Percentiles rank a stretch among this genome's conserved stretches.
Conservation (phyloP, 116 monocot genomes). For the Zostera marina region DNA sequence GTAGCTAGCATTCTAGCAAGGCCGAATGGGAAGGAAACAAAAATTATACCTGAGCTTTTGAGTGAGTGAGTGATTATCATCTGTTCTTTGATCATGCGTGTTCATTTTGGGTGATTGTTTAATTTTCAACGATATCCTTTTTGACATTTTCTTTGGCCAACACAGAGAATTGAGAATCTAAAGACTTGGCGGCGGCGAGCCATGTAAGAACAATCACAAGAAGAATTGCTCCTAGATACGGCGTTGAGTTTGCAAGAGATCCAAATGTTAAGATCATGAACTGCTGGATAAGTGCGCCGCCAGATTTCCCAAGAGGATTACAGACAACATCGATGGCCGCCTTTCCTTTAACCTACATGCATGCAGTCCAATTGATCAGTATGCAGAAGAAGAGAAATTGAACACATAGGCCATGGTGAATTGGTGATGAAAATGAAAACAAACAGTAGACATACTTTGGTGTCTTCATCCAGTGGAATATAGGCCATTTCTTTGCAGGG, state of each 20-base stretch:
- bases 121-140: constrained; percentile 24
- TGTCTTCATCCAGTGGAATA: constrained; percentile 91
- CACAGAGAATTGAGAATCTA: constrained; percentile 15
- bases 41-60: no score
- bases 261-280: constrained; percentile 49
- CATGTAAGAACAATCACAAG: constrained; percentile 16
- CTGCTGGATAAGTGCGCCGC: constrained; percentile 37
- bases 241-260: constrained; percentile 40
- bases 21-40: no score
- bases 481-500: constrained; percentile 99
- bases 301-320: constrained; percentile 40
- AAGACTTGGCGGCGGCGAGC: constrained; percentile 10
- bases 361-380: not conserved
- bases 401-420: not conserved
- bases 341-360: constrained; percentile 18
- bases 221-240: constrained; percentile 35
- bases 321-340: constrained; percentile 46
- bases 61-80: no score
- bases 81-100: no score
- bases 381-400: not conserved
- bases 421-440: not conserved
- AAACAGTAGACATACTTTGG: constrained; percentile 39
- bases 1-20: no score
- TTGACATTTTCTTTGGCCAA: constrained; percentile 14
- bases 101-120: constrained; percentile 8